Conservation (phyloP, 345 rosid genomes). For the Camelina hispida region DNA sequence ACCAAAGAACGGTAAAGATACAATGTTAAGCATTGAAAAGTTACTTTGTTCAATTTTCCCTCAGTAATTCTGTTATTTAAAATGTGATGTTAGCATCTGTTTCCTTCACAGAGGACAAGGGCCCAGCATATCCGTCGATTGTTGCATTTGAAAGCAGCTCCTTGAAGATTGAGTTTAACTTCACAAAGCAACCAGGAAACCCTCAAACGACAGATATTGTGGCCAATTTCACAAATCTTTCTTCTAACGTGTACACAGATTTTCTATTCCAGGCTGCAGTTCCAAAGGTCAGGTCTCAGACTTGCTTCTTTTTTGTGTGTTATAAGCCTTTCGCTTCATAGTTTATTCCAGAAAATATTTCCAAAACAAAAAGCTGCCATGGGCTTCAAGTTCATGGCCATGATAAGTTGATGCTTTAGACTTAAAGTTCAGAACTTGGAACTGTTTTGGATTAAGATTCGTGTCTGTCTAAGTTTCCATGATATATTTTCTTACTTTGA, state of each 20-base stretch:
- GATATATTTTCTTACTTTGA: slow-evolving; percentile 2
- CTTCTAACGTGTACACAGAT: slow-evolving; percentile 64
- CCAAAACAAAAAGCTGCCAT: not conserved
- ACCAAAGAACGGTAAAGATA: slow-evolving; percentile 61
- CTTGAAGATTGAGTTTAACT: slow-evolving; percentile 74
- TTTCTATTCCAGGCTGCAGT: slow-evolving; percentile 98
- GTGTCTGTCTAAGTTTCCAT: not conserved
- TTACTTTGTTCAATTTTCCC: not conserved
- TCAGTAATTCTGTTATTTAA: not conserved
- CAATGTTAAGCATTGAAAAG: slow-evolving; percentile 8
- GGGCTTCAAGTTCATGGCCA: slow-evolving; percentile 4
- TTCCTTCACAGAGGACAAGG: slow-evolving; percentile 62
- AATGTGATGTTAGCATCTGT: slow-evolving; percentile 25
- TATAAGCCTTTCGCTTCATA: slow-evolving; percentile 10
- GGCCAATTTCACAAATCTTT: slow-evolving; percentile 77
- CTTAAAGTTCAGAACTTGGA: not conserved
- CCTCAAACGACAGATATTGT: slow-evolving; percentile 62
- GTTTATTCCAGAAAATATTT: not conserved
- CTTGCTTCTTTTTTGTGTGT: not conserved
- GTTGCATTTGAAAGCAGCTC: slow-evolving; percentile 85
- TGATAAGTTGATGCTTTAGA: slow-evolving; percentile 8
- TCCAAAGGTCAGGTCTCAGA: slow-evolving; percentile 73
- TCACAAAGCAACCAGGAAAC: slow-evolving; percentile 73
- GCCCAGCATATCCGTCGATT: slow-evolving; percentile 65
- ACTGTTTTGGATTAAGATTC: not conserved